phyloP scores from a whole-genome alignment of 2,329 filamentous ascomycete species.

The Colletotrichum theobromicola region DNA sequence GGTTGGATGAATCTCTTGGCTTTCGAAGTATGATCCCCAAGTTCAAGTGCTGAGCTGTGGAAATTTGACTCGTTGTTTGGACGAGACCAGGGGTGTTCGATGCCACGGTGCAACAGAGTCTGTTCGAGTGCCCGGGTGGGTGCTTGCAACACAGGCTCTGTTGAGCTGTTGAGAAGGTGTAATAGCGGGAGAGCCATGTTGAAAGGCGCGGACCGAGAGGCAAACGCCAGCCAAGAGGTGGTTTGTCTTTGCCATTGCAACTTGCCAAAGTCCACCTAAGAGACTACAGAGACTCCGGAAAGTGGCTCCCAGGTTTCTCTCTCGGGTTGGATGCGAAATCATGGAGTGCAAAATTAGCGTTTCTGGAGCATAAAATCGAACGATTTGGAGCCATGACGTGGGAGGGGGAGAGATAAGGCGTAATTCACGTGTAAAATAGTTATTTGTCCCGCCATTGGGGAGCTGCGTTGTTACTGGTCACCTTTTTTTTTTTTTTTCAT shows the following conservation, averaged over 20 bases:
- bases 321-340: background rate
- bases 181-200: background rate
- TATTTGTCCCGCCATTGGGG: constrained; percentile 13
- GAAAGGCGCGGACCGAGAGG: background rate
- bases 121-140: background rate
- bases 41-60: background rate
- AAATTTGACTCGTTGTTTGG: background rate
- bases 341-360: background rate
- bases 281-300: background rate
- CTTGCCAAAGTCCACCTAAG: background rate
- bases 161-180: background rate
- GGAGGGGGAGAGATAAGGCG: constrained; percentile 12
- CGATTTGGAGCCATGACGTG: constrained; percentile 13
- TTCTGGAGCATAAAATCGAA: background rate
- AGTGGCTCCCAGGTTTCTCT: background rate
- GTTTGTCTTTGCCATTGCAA: background rate
- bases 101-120: background rate
- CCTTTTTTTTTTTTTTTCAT: background rate
- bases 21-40: background rate
- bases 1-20: constrained; percentile 2
- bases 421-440: constrained; percentile 19
- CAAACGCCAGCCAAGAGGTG: background rate
- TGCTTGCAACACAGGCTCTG: background rate
- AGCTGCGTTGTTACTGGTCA: background rate
- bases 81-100: background rate